A percentile compares a stretch with the other conserved stretches of the same genome.
These are phyloP conservation scores for Pleurotus platypus DNA, from an alignment of 768 basidiomycete genomes.

Conservation along the genomic window DNA sequence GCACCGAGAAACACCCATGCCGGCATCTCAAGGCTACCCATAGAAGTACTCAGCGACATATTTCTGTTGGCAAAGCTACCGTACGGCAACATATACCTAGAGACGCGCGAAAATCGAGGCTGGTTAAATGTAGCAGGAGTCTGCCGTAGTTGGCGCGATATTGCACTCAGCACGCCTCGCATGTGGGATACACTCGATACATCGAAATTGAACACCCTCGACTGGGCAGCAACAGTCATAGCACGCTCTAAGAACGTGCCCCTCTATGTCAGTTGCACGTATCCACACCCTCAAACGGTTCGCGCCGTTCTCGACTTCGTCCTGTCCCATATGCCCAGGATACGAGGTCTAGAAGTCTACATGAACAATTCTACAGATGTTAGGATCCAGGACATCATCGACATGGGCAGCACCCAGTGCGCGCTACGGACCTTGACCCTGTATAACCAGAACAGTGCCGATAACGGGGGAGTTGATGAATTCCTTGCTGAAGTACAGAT, in stretches of 20 bases:
- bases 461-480: no score
- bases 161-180: not conserved
- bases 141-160: not conserved
- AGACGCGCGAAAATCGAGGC: not conserved
- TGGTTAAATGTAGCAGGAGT: constrained; percentile 1
- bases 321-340: no score
- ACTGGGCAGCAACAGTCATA: not conserved
- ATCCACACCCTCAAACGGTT: no score
- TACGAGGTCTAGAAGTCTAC: no score
- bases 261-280: not conserved
- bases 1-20: not conserved
- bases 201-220: not conserved
- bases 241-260: not conserved
- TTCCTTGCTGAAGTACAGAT: no score
- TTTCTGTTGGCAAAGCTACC: not conserved
- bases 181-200: not conserved
- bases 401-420: no score
- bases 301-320: no score
- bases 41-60: not conserved
- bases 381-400: no score
- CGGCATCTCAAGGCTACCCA: not conserved
- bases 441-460: no score
- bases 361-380: no score
- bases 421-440: no score
- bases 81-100: not conserved